Conservation (phyloP, 2,329 filamentous ascomycete species). For the Waltergamsia citrina region DNA sequence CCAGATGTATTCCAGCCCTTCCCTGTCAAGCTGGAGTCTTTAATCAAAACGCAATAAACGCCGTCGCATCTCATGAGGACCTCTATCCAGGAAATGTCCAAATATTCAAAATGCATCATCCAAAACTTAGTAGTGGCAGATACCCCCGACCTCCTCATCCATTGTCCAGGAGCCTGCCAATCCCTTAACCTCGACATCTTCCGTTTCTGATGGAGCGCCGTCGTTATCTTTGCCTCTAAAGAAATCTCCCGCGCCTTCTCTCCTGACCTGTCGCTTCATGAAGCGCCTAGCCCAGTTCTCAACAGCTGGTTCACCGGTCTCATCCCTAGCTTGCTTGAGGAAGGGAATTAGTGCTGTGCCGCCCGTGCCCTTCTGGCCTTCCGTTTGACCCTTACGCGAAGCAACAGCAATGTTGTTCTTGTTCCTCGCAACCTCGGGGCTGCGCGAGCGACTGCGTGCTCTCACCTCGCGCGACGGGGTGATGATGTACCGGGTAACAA, state of each 20-base stretch:
- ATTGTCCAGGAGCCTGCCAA: constrained; percentile 83
- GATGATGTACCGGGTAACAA: constrained; percentile 94
- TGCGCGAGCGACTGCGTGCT: constrained; percentile 51
- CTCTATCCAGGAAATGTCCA: too few species aligned
- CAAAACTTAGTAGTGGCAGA: constrained; percentile 46
- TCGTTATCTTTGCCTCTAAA: constrained; percentile 45
- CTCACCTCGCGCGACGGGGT: constrained; percentile 71
- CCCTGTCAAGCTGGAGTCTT: too few species aligned
- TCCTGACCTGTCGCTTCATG: constrained; percentile 41
- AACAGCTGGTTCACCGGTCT: constrained; percentile 88
- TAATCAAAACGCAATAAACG: too few species aligned
- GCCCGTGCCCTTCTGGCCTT: constrained; percentile 75
- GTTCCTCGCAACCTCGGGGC: constrained; percentile 39
- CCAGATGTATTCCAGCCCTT: too few species aligned
- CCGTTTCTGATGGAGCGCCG: constrained; percentile 25
- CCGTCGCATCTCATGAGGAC: too few species aligned
- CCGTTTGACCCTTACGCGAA: constrained; percentile 35
- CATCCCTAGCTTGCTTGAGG: constrained; percentile 90
- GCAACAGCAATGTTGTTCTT: constrained; percentile 54
- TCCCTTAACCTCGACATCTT: constrained; percentile 47
- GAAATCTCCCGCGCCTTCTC: constrained; percentile 44
- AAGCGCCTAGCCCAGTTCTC: constrained; percentile 50
- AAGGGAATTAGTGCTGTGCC: constrained; percentile 93
- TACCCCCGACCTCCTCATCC: constrained; percentile 65
- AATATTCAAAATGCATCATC: too few species aligned